These are phyloP conservation scores for Mimosa bimucronata DNA, from an alignment of 306 rosid genomes.

Conservation along the genomic window DNA sequence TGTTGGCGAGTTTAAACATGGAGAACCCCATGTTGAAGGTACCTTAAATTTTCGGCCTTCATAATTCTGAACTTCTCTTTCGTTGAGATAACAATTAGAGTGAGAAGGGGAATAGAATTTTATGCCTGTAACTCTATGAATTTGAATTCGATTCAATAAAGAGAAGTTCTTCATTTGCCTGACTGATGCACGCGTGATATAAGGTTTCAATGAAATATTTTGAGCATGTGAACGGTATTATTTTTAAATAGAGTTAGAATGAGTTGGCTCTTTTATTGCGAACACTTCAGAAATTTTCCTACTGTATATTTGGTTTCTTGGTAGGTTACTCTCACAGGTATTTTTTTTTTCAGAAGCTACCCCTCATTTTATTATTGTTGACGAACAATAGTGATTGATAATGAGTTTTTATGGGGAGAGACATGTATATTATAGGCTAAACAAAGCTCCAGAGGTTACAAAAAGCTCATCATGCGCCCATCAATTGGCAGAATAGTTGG, in stretches of 20 bases:
- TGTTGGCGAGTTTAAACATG: constrained; percentile 66
- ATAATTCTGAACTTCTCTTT: constrained; percentile 10
- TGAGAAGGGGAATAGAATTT: neutral
- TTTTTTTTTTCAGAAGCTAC: too few species aligned
- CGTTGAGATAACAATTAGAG: neutral
- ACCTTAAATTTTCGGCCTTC: constrained; percentile 6
- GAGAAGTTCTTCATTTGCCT: neutral
- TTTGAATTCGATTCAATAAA: neutral
- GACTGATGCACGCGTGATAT: too few species aligned
- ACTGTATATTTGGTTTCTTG: too few species aligned
- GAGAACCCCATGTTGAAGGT: constrained; percentile 82
- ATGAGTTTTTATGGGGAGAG: neutral
- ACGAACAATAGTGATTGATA: too few species aligned
- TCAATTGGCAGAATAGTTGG: constrained; percentile 25
- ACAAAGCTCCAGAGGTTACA: neutral
- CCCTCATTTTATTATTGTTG: too few species aligned
- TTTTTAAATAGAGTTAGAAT: too few species aligned
- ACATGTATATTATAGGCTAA: neutral
- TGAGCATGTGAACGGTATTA: too few species aligned
- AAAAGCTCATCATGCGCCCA: neutral
- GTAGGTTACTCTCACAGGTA: neutral
- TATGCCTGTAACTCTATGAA: neutral
- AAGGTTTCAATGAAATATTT: too few species aligned
- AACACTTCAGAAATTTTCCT: too few species aligned
- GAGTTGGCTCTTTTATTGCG: too few species aligned